A percentile compares a stretch with the other conserved stretches of the same genome.
phyloP scores from a whole-genome alignment of 2,329 filamentous ascomycete genomes.

The Penicillium sp. region DNA sequence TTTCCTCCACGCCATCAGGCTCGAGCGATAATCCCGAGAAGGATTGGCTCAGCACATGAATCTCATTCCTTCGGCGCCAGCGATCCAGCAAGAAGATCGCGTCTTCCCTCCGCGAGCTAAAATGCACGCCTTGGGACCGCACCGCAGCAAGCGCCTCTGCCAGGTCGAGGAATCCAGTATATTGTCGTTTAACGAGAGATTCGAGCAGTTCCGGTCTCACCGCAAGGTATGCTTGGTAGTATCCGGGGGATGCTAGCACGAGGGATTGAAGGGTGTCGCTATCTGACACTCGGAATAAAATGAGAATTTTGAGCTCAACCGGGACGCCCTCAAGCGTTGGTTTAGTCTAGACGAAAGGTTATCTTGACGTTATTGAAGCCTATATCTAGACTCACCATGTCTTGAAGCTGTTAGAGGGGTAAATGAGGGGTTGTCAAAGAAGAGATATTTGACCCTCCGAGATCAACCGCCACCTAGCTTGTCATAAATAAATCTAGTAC shows the following conservation, averaged over 20 bases:
- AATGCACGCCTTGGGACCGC: slow-evolving; percentile 15
- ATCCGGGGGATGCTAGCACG: slow-evolving; percentile 15
- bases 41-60: background rate
- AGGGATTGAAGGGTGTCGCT: slow-evolving; percentile 14
- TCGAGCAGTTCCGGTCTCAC: slow-evolving; percentile 8
- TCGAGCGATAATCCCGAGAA: background rate
- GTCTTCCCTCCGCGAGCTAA: slow-evolving; percentile 2
- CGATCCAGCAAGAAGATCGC: slow-evolving; percentile 18
- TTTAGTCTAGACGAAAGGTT: background rate
- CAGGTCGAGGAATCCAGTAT: slow-evolving; percentile 14
- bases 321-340: slow-evolving; percentile 12
- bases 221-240: slow-evolving; percentile 13
- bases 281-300: slow-evolving; percentile 12
- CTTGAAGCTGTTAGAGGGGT: too few species aligned
- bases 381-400: too few species aligned
- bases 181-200: slow-evolving; percentile 5
- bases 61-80: slow-evolving; percentile 18
- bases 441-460: too few species aligned
- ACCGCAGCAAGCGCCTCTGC: slow-evolving; percentile 21
- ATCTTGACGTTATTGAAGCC: too few species aligned
- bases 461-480: too few species aligned
- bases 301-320: slow-evolving; percentile 12
- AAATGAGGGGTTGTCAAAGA: too few species aligned
- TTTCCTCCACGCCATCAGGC: slow-evolving; percentile 9
- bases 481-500: too few species aligned